Evolutionary conservation across 108 stramenopile genomes (phyloP), one percentile per base, ranked within the genome.

Genomic region (Cylindrotheca closterium): DNA sequence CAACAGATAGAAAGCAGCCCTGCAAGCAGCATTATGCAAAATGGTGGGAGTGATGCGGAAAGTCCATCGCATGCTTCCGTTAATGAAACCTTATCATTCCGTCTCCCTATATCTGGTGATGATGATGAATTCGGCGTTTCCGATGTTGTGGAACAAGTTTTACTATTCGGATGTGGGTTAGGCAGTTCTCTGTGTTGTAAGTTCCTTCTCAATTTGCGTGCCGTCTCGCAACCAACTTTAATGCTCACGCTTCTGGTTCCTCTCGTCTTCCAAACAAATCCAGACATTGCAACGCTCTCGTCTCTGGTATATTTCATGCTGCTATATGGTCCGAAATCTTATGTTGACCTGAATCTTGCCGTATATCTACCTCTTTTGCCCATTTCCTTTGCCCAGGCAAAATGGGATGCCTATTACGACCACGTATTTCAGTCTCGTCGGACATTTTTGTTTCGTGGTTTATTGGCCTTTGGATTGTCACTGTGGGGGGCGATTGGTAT

Each of bases 301-400:
- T 68, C 52, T 26, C 55, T 81, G 45, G 80, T 81, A 0, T 66
- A 74, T 55, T 81, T 75, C 49, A 73, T 57, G 8, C 23, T 53
- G 15, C 30, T 54, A 4, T 61, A 60, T 45, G 76, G 76, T 1
- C 29, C 47, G 4, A 51, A 77, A 17, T 81, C 64, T 18, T 81
- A 58, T 37, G 49, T 81, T 0, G 58, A 55, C 33, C 51, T 81
- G 19, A 81, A 81, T 49, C 30, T 76, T 21, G 67, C 72, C 0
- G 53, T 77, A 0, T 81, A 69, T 52, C 0, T 56, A 18, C 80
- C 80, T 0, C 34, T 81, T 0, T 27, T 81, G 0, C 80, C 80
- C 21, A 67, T 81, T 30, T 53, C 71, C 2, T 1, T 81, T 0
- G 58, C 64, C 0, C 80, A 81, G 25, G 68, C 75, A 12, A 18